A percentile compares a stretch with the other conserved stretches of the same genome.
These are phyloP conservation scores for Pestalotiopsis sp. DNA, from an alignment of 2,329 filamentous ascomycete genomes.

Conservation along the genomic window DNA sequence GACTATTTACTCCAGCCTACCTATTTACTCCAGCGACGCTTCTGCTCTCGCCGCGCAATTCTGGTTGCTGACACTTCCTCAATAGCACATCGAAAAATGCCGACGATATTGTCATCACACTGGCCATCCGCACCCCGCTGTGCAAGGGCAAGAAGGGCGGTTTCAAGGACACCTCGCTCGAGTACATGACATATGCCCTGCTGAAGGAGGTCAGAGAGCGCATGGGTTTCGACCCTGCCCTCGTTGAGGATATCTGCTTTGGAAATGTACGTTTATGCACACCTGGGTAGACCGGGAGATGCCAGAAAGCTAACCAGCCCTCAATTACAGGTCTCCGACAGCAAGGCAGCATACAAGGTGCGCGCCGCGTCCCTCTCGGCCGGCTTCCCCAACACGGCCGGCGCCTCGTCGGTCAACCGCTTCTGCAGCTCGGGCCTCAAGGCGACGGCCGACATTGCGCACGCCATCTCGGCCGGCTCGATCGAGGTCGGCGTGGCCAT, in stretches of 20 bases:
- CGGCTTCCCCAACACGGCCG: constrained; percentile 88
- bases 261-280: constrained; percentile 69
- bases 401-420: constrained; percentile 81
- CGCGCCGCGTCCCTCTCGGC: constrained; percentile 87
- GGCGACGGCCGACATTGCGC: constrained; percentile 91
- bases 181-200: constrained; percentile 81
- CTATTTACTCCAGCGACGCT: neutral
- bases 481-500: constrained; percentile 88
- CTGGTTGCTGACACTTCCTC: neutral
- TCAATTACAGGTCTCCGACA: constrained; percentile 67
- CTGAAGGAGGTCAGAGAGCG: constrained; percentile 74
- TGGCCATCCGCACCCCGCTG: constrained; percentile 85
- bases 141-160: constrained; percentile 88
- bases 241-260: constrained; percentile 87
- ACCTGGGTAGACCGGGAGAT: neutral
- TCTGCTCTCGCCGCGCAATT: neutral
- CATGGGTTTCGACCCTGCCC: constrained; percentile 73
- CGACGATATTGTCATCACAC: constrained; percentile 95
- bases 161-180: constrained; percentile 90
- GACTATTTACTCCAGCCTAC: too few species aligned
- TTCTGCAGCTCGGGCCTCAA: constrained; percentile 98
- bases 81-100: constrained; percentile 84
- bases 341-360: constrained; percentile 85
- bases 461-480: constrained; percentile 75
- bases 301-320: neutral